Base-by-base conservation (phyloP, 345 rosid genomes). In the Dipteronia sinensis region DNA sequence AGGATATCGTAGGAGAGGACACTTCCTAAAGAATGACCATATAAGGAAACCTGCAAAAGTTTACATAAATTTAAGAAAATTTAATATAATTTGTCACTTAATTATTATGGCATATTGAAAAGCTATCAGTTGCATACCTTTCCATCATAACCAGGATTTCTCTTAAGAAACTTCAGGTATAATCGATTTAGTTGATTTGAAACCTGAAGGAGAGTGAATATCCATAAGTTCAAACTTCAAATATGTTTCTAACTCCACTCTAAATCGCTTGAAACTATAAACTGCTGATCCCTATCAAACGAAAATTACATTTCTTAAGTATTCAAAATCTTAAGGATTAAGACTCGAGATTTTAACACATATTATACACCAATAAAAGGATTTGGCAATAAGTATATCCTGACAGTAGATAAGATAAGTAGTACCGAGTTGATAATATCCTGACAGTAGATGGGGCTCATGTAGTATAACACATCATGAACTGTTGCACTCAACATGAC, bases 381-480 rank as follows among this genome's bases (percentile, higher is more conserved):
- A 23, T 42, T 61, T 62, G 68, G 10, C 2, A 25, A 64, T 27
- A 2, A 74, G 40, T 63, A 96, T 92, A 84, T 92, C 93, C 83
- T 94, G 98, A 77, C 97, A 94, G 65, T 94, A 73, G 65, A 68
- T 61, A 31, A 58, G 55, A 72, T 74, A 70, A 51, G 65, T 66
- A 73, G 63, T 91, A 96, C 99, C 91, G 99, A 92, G 79, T 94
- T 84, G 69, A 94, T 89, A 63, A 96, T 94, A 84, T 92, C 94
- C 84, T 96, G 99, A 77, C 98, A 94, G 65, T 96, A 94, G 75
- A 96, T 89, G 75, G 99, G 98, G 83, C 98, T 96, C 99, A 96
- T 91, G 86, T 96, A 96, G 83, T 96, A 94, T 66, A 96, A 83
- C 71, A 96, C 99, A 83, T 96, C 98, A 76, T 96, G 99, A 78